Percentiles rank a stretch among this genome's conserved stretches.
phyloP scores from a whole-genome alignment of 2,329 filamentous ascomycete species.

The Fulvia fulva region DNA sequence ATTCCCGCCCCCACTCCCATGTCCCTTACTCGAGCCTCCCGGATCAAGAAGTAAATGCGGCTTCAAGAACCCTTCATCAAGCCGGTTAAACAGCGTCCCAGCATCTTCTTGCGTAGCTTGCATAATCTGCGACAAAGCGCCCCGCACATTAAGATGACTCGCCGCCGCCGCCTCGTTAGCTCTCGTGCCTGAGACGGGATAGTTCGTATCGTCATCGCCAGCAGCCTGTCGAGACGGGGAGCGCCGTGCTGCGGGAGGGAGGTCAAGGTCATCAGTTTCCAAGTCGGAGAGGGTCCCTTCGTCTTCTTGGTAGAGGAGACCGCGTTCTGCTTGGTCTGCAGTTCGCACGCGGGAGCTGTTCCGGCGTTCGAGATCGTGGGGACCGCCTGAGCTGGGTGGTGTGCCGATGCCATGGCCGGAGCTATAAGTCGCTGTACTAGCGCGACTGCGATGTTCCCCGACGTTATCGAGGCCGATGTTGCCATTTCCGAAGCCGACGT shows the following conservation, averaged over 20 bases:
- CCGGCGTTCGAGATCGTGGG: slow-evolving; percentile 44
- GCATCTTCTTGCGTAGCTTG: slow-evolving; percentile 78
- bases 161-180: slow-evolving; percentile 18
- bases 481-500: slow-evolving; percentile 44
- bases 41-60: slow-evolving; percentile 80
- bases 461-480: slow-evolving; percentile 30
- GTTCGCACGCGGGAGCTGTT: slow-evolving; percentile 47
- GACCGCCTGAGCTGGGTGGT: slow-evolving; percentile 39
- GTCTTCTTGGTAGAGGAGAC: slow-evolving; percentile 49
- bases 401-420: slow-evolving; percentile 53
- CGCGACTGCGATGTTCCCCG: slow-evolving; percentile 32
- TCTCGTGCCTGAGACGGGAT: slow-evolving; percentile 39
- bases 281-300: slow-evolving; percentile 45
- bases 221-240: slow-evolving; percentile 38
- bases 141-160: slow-evolving; percentile 56
- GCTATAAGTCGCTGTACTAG: slow-evolving; percentile 57
- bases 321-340: slow-evolving; percentile 50
- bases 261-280: slow-evolving; percentile 54
- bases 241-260: slow-evolving; percentile 53
- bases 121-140: slow-evolving; percentile 75
- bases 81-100: slow-evolving; percentile 80
- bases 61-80: slow-evolving; percentile 96
- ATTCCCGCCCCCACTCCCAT: slow-evolving; percentile 9
- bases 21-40: slow-evolving; percentile 19
- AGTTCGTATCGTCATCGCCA: slow-evolving; percentile 26